Base-by-base conservation (phyloP, 2,329 filamentous ascomycete species). In the Aspergillus pseudotamarii region DNA sequence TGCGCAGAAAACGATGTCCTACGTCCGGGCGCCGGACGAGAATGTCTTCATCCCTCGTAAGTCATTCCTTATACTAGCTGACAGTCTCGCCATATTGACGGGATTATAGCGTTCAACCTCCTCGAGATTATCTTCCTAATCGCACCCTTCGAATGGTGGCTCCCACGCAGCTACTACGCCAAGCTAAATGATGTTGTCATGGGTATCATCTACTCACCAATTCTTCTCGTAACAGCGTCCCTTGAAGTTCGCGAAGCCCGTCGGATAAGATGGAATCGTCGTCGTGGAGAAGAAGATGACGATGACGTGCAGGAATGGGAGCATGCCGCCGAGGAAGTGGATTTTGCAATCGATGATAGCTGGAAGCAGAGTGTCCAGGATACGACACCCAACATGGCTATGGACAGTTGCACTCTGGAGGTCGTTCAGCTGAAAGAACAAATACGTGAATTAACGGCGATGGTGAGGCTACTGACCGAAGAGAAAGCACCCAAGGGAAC, bases 241-340 rank as follows among this genome's bases (percentile, higher is more conserved):
- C 82, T 91, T 56, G 92, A 95, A 78, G 87, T 84, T 14, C 83
- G 84, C 14, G 84, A 85, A 8, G 92, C 92, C 0, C 82, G 83
- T 41, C 82, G 82, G 3, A 92, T 97, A 50, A 84, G 84, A 28
- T 83, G 82, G 60, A 98, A 98, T 75, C 85, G 95, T 1, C 85
- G 85, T 19, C 82, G 91, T 19, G 93, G 94, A 45, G 94, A 97
- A 69, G 90, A 90, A 3, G 95, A 99, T 68, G 95, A 99, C 69
- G 93, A 97, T 68, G 88, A 88, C 0, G 80, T 91, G 10, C 91
- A 98, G 73, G 94, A 97, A 75, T 99, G 95, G 95, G 95, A 99
- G 80, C 91, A 97, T 76, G 82, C 94, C 73, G 78, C 78, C 4
- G 72, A 71, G 41, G 85, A 91, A 58, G 75, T 94, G 23, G 91